Base-by-base conservation (phyloP, 352 stramenopile genomes). In the Globisporangium nagaii region DNA sequence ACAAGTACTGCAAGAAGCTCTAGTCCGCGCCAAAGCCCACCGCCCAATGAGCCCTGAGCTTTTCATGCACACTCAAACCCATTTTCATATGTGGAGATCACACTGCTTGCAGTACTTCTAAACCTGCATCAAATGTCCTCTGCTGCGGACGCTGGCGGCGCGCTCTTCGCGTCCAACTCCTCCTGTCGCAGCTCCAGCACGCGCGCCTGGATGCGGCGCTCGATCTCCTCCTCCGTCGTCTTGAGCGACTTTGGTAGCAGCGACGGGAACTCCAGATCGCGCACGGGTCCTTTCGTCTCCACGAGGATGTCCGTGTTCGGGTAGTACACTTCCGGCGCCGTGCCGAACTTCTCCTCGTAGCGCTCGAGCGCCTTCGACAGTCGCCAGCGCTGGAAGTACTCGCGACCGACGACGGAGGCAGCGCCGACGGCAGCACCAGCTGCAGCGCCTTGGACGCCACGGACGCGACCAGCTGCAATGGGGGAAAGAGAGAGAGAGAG, bases 271-370 rank as follows among this genome's bases (percentile, higher is more conserved):
- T 71, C 75, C 20, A 90, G 62, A 39, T 71, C 65, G 12, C 67
- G 66, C 20, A 70, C 71, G 24, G 78, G 75, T 10, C 74, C 68
- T 52, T 88, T 81, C 56, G 68, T 81, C 50, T 86, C 75, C 24
- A 90, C 73, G 12, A 89, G 60, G 24, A 65, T 69, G 36, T 76
- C 64, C 25, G 75, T 84, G 56, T 80, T 75, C 11, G 75, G 76
- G 56, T 90, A 77, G 52, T 85, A 88, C 43, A 87, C 63, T 0
- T 66, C 67, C 19, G 82, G 76, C 20, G 71, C 77, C 13, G 63
- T 62, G 40, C 84, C 84, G 53, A 88, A 88, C 56, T 94, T 94
- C 28, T 82, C 62, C 37, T 90, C 79, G 58, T 91, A 94, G 13
- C 84, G 79, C 63, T 87, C 72, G 44, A 93, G 58, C 20, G 73